These are phyloP conservation scores for Trichoderma harzianum DNA, from an alignment of 2,329 filamentous ascomycete genomes.

Conservation along the genomic window DNA sequence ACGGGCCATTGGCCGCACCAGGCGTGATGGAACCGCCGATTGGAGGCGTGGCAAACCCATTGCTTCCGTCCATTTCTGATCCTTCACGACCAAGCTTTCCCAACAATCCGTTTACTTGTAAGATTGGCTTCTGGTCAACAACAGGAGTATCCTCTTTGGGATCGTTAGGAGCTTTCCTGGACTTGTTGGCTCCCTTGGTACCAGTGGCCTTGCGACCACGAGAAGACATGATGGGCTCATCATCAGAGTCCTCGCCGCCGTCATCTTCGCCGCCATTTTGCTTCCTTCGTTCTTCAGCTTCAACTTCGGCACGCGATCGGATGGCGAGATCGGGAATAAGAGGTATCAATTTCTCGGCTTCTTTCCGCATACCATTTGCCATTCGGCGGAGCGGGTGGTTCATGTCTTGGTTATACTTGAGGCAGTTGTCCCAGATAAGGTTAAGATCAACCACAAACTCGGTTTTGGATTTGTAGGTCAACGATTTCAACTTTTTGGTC, in stretches of 20 bases:
- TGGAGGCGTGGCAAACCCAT: slow-evolving; percentile 82
- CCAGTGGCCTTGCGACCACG: slow-evolving; percentile 73
- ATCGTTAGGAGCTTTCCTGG: slow-evolving; percentile 69
- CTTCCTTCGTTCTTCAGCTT: slow-evolving; percentile 79
- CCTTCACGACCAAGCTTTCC: slow-evolving; percentile 61
- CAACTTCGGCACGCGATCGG: slow-evolving; percentile 87
- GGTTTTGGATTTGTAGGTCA: slow-evolving; percentile 81
- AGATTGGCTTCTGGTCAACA: slow-evolving; percentile 68
- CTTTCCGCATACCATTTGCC: slow-evolving; percentile 93
- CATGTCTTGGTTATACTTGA: slow-evolving; percentile 91
- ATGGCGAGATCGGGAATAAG: slow-evolving; percentile 92
- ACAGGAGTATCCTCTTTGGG: slow-evolving; percentile 76
- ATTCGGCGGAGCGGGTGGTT: slow-evolving; percentile 85
- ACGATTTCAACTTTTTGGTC: slow-evolving; percentile 91
- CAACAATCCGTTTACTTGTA: slow-evolving; percentile 63
- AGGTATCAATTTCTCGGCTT: slow-evolving; percentile 93
- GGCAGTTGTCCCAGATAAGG: slow-evolving; percentile 94
- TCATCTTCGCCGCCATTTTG: slow-evolving; percentile 83
- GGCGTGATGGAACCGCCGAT: slow-evolving; percentile 78
- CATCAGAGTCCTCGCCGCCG: slow-evolving; percentile 85
- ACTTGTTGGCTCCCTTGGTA: slow-evolving; percentile 74
- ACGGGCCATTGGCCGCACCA: slow-evolving; percentile 63
- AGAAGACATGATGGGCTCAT: slow-evolving; percentile 97
- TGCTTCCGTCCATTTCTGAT: slow-evolving; percentile 81
- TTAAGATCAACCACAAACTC: slow-evolving; percentile 94